Conservation (phyloP, 2,329 filamentous ascomycete species). For the Helicocarpus griseus region DNA sequence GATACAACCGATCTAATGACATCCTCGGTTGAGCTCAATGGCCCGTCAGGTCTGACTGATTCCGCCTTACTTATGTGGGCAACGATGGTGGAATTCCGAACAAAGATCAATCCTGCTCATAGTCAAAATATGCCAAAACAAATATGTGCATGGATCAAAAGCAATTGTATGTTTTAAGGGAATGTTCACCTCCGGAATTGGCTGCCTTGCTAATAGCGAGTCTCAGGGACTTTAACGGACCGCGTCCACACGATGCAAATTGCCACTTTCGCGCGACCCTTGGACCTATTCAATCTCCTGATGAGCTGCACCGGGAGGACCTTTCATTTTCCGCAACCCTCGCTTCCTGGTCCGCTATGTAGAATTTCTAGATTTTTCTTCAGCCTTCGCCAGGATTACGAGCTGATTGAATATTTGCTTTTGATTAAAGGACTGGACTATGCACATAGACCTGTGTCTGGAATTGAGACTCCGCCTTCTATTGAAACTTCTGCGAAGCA, state of each 20-base stretch:
- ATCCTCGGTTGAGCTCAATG: slow-evolving; percentile 68
- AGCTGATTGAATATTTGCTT: slow-evolving; percentile 43
- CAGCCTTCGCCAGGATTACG: slow-evolving; percentile 28
- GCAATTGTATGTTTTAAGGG: slow-evolving; percentile 73
- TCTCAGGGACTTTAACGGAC: slow-evolving; percentile 50
- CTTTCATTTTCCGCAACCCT: slow-evolving; percentile 16
- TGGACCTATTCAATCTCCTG: slow-evolving; percentile 60
- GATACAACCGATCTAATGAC: slow-evolving; percentile 65
- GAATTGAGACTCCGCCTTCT: slow-evolving; percentile 5
- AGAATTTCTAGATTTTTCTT: slow-evolving; percentile 31
- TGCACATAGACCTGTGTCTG: neutral
- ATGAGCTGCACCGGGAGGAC: slow-evolving; percentile 55
- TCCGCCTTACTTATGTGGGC: slow-evolving; percentile 65
- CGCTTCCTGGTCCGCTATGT: slow-evolving; percentile 19
- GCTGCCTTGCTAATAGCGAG: slow-evolving; percentile 9
- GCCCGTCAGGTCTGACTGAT: slow-evolving; percentile 70
- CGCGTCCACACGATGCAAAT: slow-evolving; percentile 55
- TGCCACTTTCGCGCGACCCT: slow-evolving; percentile 53
- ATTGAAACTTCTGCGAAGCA: slow-evolving; percentile 20
- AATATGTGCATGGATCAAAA: slow-evolving; percentile 71
- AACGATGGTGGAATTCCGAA: slow-evolving; percentile 55
- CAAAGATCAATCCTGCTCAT: slow-evolving; percentile 57
- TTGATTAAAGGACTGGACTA: slow-evolving; percentile 20
- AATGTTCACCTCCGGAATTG: slow-evolving; percentile 17
- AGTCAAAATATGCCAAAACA: slow-evolving; percentile 59